A percentile compares a stretch with the other conserved stretches of the same genome.
These are phyloP conservation scores for Daldinia sp. DNA, from an alignment of 2,329 filamentous ascomycete species.

Conservation along the genomic window DNA sequence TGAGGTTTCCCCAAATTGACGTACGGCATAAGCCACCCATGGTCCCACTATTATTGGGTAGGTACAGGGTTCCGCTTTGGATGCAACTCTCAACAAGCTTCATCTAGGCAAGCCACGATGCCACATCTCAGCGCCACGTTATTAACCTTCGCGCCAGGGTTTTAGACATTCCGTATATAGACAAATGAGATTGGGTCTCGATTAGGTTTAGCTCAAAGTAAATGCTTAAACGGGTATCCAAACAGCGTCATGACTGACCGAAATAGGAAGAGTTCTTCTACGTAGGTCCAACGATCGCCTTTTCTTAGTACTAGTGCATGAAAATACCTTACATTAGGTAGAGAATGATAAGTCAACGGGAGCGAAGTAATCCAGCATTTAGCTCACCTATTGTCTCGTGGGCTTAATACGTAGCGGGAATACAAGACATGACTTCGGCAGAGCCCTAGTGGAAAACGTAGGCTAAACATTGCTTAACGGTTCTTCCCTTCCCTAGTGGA, in stretches of 20 bases:
- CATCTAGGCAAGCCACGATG: constrained; percentile 19
- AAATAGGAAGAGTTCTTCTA: neutral
- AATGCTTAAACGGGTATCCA: neutral
- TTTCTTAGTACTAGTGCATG: neutral
- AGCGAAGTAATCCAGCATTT: neutral
- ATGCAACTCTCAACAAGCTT: neutral
- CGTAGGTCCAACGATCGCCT: neutral
- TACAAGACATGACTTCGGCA: neutral
- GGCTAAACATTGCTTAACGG: neutral
- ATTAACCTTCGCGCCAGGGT: neutral
- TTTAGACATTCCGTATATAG: neutral
- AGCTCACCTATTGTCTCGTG: neutral
- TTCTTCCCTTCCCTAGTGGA: neutral
- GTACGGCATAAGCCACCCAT: constrained; percentile 25
- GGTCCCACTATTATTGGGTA: neutral
- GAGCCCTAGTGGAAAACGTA: neutral
- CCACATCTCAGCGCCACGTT: neutral
- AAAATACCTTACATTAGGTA: neutral
- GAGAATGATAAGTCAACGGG: neutral
- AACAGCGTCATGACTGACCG: neutral
- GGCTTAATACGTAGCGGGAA: neutral
- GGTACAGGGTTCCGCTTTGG: neutral
- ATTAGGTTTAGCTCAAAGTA: neutral
- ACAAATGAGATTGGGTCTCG: neutral
- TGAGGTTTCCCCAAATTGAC: constrained; percentile 34